Percentiles rank a stretch among this genome's conserved stretches.
These are phyloP conservation scores for Oxyria digyna DNA, from an alignment of 148 eudicot species.

Conservation along the genomic window DNA sequence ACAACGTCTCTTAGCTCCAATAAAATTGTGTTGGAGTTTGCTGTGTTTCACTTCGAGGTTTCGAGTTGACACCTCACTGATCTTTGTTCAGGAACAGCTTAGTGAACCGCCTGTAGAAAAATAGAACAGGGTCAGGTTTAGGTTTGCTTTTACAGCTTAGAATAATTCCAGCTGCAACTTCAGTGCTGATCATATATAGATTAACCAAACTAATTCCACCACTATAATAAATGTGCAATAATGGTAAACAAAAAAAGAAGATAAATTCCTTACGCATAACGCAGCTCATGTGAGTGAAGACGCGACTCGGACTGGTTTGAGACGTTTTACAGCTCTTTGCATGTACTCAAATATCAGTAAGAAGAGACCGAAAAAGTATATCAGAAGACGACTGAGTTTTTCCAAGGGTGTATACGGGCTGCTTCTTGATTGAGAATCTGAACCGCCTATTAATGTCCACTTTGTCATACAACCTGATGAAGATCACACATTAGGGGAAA, in stretches of 20 bases:
- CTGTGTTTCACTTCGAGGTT: neutral
- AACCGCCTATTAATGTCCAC: constrained; percentile 18
- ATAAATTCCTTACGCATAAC: neutral
- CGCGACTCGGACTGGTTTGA: constrained; percentile 65
- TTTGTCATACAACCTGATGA: constrained; percentile 42
- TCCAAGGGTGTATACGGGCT: constrained; percentile 14
- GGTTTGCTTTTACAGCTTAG: neutral
- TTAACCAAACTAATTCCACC: too few species aligned
- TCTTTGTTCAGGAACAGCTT: neutral
- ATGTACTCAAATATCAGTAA: constrained; percentile 37
- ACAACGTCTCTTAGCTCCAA: neutral
- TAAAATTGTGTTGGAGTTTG: neutral
- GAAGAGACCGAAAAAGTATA: constrained; percentile 55
- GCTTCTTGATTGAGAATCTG: constrained; percentile 27
- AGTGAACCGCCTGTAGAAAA: neutral
- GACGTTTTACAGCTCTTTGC: constrained; percentile 41
- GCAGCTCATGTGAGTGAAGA: constrained; percentile 30
- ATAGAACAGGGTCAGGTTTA: neutral
- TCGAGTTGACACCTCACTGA: neutral
- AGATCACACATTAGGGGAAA: constrained; percentile 1
- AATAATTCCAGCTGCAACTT: neutral
- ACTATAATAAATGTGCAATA: neutral
- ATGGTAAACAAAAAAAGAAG: neutral
- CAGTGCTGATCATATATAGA: too few species aligned
- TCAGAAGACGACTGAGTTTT: constrained; percentile 29